Evolutionary conservation across 148 eudicot species (phyloP).

Genomic region (Dysphania ambrosioides): DNA sequence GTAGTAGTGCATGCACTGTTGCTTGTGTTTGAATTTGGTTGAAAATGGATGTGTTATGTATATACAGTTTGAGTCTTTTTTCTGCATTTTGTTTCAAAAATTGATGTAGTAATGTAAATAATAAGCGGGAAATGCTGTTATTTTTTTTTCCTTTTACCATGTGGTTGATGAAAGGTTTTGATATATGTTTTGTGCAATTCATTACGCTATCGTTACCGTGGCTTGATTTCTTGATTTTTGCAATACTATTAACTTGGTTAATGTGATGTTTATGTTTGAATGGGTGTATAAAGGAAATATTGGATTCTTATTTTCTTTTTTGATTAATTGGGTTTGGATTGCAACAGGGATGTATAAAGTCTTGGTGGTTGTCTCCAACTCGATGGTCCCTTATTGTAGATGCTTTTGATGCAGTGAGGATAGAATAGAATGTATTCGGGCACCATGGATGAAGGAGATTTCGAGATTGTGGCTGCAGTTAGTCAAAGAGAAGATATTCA

Average conservation of each 20-base stretch:
- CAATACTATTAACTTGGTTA: background rate
- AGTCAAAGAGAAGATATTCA: conserved; percentile 34
- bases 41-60: background rate
- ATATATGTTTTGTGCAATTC: conserved; percentile 2
- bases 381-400: conserved; percentile 20
- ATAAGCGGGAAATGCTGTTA: background rate
- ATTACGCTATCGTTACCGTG: background rate
- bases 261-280: conserved; percentile 3
- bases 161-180: background rate
- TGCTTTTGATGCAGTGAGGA: conserved; percentile 24
- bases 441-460: conserved; percentile 57
- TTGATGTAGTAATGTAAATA: conserved; percentile 8
- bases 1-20: conserved; percentile 13
- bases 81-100: conserved; percentile 5
- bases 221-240: no score
- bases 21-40: background rate
- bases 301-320: background rate
- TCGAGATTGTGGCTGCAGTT: conserved; percentile 37
- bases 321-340: conserved; percentile 6
- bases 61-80: no score
- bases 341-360: no score
- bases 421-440: conserved; percentile 8
- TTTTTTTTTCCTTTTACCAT: background rate
- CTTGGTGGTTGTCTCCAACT: background rate
- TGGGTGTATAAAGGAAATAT: background rate